A percentile compares a stretch with the other conserved stretches of the same genome.
Evolutionary conservation across 768 basidiomycete genomes (phyloP).

Genomic region (Phaffia tasmanica): DNA sequence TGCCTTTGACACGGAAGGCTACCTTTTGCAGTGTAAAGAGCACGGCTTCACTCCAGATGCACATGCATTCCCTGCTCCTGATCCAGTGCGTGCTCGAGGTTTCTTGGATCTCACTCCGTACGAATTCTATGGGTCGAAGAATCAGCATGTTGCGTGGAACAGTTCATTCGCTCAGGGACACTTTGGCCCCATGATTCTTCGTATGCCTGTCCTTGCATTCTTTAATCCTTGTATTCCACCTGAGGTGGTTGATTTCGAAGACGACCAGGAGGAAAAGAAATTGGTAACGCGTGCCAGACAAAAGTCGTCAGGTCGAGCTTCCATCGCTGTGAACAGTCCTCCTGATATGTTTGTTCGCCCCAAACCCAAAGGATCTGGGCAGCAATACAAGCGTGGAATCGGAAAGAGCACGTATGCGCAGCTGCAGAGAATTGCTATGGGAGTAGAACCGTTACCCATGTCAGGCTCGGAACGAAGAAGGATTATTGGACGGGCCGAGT

Average conservation of each 20-base stretch:
- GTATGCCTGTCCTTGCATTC: too few relatives aligned
- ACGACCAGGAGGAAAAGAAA: too few relatives aligned
- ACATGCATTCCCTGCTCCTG: background rate
- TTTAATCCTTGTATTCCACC: too few relatives aligned
- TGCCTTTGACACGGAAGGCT: slow-evolving; percentile 9
- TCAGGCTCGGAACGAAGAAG: background rate
- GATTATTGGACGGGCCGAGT: background rate
- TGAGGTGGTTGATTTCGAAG: too few relatives aligned
- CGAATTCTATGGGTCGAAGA: slow-evolving; percentile 5
- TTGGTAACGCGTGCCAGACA: too few relatives aligned
- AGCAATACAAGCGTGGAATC: background rate
- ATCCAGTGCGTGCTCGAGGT: slow-evolving; percentile 7
- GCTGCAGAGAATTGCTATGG: background rate
- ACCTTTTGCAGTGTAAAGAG: slow-evolving; percentile 7
- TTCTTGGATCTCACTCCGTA: slow-evolving; percentile 13
- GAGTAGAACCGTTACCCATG: background rate
- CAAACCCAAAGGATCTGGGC: too few relatives aligned
- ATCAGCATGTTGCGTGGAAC: background rate
- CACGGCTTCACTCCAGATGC: background rate
- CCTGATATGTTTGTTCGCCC: too few relatives aligned
- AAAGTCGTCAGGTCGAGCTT: too few relatives aligned
- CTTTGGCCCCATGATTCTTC: too few relatives aligned
- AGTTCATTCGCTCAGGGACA: background rate
- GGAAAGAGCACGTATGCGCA: slow-evolving; percentile 2
- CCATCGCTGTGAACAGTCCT: too few relatives aligned